phyloP scores from a whole-genome alignment of 345 rosid species.

The Lepidium africanum region DNA sequence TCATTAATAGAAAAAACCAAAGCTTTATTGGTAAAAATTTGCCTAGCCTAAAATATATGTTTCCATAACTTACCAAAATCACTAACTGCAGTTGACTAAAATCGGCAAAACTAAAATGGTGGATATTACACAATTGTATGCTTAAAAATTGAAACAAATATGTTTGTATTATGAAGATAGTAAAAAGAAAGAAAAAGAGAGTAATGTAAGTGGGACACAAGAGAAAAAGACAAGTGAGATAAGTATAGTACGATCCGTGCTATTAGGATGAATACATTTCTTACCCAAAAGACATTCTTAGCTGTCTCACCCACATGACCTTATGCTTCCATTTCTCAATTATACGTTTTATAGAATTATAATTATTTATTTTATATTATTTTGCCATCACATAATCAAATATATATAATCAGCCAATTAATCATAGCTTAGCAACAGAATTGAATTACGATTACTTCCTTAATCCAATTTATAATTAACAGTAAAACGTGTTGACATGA shows the following conservation, averaged over 20 bases:
- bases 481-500: conserved; percentile 34
- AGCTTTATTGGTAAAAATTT: neutral
- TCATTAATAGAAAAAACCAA: too few species aligned
- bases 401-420: conserved; percentile 5
- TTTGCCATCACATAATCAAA: conserved; percentile 18
- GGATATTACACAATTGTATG: too few species aligned
- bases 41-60: neutral
- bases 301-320: conserved; percentile 33
- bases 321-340: conserved; percentile 16
- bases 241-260: conserved; percentile 30
- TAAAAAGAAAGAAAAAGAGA: neutral
- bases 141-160: neutral
- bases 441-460: conserved; percentile 23
- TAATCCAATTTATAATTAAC: conserved; percentile 3
- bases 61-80: too few species aligned
- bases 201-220: conserved; percentile 7
- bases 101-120: too few species aligned
- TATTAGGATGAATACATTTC: conserved; percentile 7
- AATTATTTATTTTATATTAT: neutral
- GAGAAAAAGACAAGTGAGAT: conserved; percentile 7
- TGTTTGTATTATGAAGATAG: neutral
- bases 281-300: conserved; percentile 26
- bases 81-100: too few species aligned
- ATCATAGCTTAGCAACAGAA: conserved; percentile 11
- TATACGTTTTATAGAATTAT: conserved; percentile 13